phyloP scores from a whole-genome alignment of 140 eudicot genomes.

The Stevia rebaudiana region DNA sequence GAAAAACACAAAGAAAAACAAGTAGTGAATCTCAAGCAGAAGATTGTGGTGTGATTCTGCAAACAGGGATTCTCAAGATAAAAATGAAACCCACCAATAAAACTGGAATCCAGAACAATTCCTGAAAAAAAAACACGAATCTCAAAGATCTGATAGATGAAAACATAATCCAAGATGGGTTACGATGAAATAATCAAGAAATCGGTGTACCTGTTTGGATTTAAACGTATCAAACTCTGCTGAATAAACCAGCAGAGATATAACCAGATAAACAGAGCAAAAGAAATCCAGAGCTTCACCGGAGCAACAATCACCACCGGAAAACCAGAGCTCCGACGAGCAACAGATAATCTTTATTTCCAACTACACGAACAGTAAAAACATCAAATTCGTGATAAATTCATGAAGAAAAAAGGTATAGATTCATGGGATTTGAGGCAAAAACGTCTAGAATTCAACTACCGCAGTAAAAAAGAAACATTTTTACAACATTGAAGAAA shows the following conservation, averaged over 20 bases:
- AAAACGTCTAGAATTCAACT: neutral
- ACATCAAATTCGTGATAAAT: slow-evolving; percentile 4
- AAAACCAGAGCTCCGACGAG: neutral
- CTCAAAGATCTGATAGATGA: neutral
- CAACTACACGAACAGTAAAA: neutral
- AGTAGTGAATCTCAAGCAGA: neutral
- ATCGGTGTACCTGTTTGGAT: slow-evolving; percentile 55
- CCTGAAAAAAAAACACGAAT: slow-evolving; percentile 41
- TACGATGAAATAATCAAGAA: neutral
- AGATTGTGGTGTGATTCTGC: neutral
- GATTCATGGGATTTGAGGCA: neutral
- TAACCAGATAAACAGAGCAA: slow-evolving; percentile 1
- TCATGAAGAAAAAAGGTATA: neutral
- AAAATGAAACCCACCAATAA: slow-evolving; percentile 62
- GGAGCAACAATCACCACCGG: slow-evolving; percentile 57
- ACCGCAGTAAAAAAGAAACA: neutral
- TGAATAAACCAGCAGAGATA: slow-evolving; percentile 19
- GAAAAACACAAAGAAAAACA: neutral
- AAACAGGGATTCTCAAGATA: neutral
- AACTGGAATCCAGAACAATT: slow-evolving; percentile 78
- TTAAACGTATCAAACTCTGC: slow-evolving; percentile 78
- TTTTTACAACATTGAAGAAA: neutral
- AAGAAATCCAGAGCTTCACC: slow-evolving; percentile 52
- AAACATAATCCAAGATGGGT: neutral
- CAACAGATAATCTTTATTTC: slow-evolving; percentile 8